Conservation (phyloP, 768 basidiomycete species). For the Amylocystis lapponica region DNA sequence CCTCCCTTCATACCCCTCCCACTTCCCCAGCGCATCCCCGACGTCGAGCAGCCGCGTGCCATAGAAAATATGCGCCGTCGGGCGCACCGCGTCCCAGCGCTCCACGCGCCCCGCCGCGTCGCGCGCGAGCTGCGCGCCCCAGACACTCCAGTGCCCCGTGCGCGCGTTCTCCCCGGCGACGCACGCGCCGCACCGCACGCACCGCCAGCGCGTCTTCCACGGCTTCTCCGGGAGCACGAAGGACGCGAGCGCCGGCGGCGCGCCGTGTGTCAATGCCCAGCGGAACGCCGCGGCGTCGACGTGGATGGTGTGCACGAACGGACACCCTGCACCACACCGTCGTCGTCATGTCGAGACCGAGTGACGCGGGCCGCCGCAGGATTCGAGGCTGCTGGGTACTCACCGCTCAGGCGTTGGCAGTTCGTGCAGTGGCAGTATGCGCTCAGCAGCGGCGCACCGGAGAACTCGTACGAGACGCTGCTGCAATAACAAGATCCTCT, state of each 20-base stretch:
- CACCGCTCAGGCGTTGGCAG: slow-evolving; percentile 59
- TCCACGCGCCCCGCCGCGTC: slow-evolving; percentile 45
- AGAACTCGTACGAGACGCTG: slow-evolving; percentile 39
- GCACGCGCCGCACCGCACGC: slow-evolving; percentile 51
- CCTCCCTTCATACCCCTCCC: slow-evolving; percentile 55
- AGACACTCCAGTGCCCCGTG: slow-evolving; percentile 46
- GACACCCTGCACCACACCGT: slow-evolving; percentile 34
- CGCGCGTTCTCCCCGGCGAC: slow-evolving; percentile 51
- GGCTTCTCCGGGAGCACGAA: slow-evolving; percentile 47
- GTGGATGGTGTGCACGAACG: slow-evolving; percentile 60
- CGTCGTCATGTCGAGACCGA: not conserved
- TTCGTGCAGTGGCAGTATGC: slow-evolving; percentile 68
- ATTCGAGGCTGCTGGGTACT: not conserved
- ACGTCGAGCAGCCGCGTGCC: slow-evolving; percentile 55
- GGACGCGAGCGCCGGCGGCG: slow-evolving; percentile 35
- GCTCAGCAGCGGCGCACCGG: slow-evolving; percentile 43
- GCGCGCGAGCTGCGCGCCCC: slow-evolving; percentile 52
- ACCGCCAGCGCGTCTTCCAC: slow-evolving; percentile 58
- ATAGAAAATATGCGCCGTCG: slow-evolving; percentile 64
- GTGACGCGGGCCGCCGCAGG: not conserved
- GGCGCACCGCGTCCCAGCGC: slow-evolving; percentile 50
- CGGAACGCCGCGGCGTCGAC: slow-evolving; percentile 42
- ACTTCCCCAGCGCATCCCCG: slow-evolving; percentile 52
- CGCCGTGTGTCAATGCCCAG: slow-evolving; percentile 50
- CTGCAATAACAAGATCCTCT: slow-evolving; percentile 57